These are phyloP conservation scores for Cajanus cajan DNA, from an alignment of 306 rosid genomes.

Conservation along the genomic window DNA sequence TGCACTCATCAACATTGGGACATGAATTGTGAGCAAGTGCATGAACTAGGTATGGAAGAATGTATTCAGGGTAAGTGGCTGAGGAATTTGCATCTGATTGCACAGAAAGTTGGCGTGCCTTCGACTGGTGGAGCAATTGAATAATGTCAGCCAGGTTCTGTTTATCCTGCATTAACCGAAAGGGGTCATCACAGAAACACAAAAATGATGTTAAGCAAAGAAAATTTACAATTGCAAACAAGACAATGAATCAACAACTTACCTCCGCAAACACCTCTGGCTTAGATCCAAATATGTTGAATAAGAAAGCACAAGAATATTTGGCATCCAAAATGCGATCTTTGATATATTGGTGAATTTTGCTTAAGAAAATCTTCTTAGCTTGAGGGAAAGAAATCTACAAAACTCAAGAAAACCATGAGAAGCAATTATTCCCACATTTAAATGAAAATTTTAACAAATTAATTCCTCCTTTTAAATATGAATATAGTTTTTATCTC, in stretches of 20 bases:
- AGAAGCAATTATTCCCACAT: conserved; percentile 31
- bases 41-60: conserved; percentile 81
- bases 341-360: conserved; percentile 86
- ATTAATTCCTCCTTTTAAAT: conserved; percentile 9
- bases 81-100: conserved; percentile 71
- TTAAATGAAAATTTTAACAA: conserved; percentile 24
- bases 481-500: conserved; percentile 6
- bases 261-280: conserved; percentile 78
- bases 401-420: conserved; percentile 45
- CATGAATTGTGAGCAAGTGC: conserved; percentile 86
- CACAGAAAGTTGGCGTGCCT: conserved; percentile 60
- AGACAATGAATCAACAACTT: conserved; percentile 29
- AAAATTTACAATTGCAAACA: neutral
- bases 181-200: conserved; percentile 21
- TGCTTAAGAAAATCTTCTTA: conserved; percentile 66
- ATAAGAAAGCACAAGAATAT: conserved; percentile 81
- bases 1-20: conserved; percentile 84
- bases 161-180: conserved; percentile 61
- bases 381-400: conserved; percentile 82
- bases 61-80: conserved; percentile 77
- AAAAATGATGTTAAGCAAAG: conserved; percentile 22
- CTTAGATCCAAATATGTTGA: conserved; percentile 57
- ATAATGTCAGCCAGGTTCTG: conserved; percentile 82
- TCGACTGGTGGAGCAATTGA: conserved; percentile 85
- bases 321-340: conserved; percentile 90